Evolutionary conservation across 2,329 filamentous ascomycete species (phyloP).

Genomic region (Neobulgaria alba): DNA sequence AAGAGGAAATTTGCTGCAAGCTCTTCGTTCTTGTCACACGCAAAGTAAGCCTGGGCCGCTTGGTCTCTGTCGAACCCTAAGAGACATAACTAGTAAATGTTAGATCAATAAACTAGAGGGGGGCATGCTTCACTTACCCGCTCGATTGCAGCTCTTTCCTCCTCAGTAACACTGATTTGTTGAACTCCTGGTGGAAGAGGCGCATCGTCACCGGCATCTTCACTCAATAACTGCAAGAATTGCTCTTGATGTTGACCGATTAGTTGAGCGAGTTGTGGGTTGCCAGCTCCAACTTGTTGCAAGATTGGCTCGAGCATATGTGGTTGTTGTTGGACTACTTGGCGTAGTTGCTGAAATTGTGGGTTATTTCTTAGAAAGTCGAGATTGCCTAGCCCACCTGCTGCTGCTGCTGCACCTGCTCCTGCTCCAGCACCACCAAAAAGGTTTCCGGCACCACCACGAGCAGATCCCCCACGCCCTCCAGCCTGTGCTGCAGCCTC

Average conservation of each 20-base stretch:
- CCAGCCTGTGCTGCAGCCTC: conserved; percentile 71
- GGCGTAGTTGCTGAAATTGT: conserved; percentile 94
- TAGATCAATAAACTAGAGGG: conserved; percentile 4
- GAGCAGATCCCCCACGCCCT: conserved; percentile 34
- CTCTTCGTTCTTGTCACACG: conserved; percentile 99
- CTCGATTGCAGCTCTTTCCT: conserved; percentile 95
- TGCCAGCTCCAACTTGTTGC: conserved; percentile 89
- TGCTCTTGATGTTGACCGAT: conserved; percentile 90
- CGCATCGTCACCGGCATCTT: conserved; percentile 77
- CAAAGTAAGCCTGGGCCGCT: conserved; percentile 97
- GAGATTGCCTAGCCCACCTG: conserved; percentile 61
- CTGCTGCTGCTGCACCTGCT: conserved; percentile 35
- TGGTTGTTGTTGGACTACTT: conserved; percentile 94
- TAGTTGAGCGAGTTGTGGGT: conserved; percentile 86
- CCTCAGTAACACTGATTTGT: conserved; percentile 84
- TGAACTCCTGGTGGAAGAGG: conserved; percentile 82
- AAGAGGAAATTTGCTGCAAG: conserved; percentile 97
- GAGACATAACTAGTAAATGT: conserved; percentile 61
- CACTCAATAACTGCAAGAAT: conserved; percentile 82
- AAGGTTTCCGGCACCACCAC: conserved; percentile 31
- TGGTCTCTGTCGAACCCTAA: conserved; percentile 89
- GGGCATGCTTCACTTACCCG: conserved; percentile 49
- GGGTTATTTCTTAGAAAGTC: conserved; percentile 93
- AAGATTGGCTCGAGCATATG: conserved; percentile 98
- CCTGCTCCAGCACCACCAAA: conserved; percentile 33